Conservation (phyloP, 2,329 filamentous ascomycete genomes). For the Xylaria sp. region DNA sequence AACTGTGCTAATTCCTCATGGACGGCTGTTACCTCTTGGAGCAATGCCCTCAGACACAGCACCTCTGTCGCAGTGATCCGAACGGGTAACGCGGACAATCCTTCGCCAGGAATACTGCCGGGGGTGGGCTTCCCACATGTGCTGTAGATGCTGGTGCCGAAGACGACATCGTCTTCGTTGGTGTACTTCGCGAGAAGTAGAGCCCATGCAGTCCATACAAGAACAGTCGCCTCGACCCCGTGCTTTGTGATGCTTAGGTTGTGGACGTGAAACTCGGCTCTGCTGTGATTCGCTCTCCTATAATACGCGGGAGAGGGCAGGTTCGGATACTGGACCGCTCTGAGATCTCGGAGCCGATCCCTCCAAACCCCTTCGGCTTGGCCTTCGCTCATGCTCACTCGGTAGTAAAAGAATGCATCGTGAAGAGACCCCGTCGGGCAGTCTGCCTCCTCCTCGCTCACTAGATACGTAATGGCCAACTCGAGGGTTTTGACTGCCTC, state of each 20-base stretch:
- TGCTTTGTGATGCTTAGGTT: slow-evolving; percentile 5
- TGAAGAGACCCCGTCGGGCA: slow-evolving; percentile 2
- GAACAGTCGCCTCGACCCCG: background rate
- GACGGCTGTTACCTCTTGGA: slow-evolving; percentile 3
- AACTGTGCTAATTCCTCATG: background rate
- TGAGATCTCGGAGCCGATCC: slow-evolving; percentile 1
- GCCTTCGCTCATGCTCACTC: slow-evolving; percentile 2
- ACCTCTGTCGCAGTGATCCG: slow-evolving; percentile 4
- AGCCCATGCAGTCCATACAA: slow-evolving; percentile 5
- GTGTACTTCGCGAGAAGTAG: slow-evolving; percentile 1
- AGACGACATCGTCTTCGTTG: background rate
- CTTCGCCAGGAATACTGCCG: background rate
- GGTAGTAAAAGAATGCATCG: slow-evolving; percentile 5
- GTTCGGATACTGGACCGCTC: slow-evolving; percentile 3
- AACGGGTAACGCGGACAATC: slow-evolving; percentile 1
- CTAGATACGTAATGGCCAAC: slow-evolving; percentile 4
- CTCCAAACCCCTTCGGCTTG: slow-evolving; percentile 2
- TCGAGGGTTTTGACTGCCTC: background rate
- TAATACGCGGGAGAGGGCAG: slow-evolving; percentile 1
- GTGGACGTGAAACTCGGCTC: slow-evolving; percentile 3
- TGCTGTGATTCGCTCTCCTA: slow-evolving; percentile 2
- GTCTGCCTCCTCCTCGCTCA: slow-evolving; percentile 3
- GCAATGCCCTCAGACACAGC: slow-evolving; percentile 1
- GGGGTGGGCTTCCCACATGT: background rate
- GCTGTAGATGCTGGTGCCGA: background rate